Percentiles rank a stretch among this genome's conserved stretches.
Evolutionary conservation across 306 rosid genomes (phyloP).

Genomic region (Cucurbita ficifolia): DNA sequence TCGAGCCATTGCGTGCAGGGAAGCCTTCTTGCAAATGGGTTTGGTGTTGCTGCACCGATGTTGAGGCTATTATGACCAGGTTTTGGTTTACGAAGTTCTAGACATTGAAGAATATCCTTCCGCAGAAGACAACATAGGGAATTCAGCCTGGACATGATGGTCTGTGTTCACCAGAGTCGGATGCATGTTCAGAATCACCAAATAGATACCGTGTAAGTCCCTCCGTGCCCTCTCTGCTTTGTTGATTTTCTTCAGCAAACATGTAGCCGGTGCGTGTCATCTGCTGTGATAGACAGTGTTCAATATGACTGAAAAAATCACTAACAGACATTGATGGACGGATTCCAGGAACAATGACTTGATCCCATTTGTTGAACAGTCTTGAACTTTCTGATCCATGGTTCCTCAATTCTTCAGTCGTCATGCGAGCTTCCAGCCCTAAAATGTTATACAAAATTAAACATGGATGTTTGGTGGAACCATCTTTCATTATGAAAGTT

Average conservation of each 20-base stretch:
- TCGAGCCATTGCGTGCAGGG: background rate
- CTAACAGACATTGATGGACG: constrained; percentile 58
- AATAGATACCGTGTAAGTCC: constrained; percentile 58
- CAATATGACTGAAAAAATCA: constrained; percentile 61
- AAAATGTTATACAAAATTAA: background rate
- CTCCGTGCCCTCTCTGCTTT: constrained; percentile 40
- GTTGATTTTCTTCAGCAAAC: constrained; percentile 26
- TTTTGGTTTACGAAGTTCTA: constrained; percentile 15
- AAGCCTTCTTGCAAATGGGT: constrained; percentile 15
- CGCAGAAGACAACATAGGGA: constrained; percentile 74
- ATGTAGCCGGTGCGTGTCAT: constrained; percentile 32
- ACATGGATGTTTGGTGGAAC: too few species aligned
- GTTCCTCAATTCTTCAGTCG: constrained; percentile 37
- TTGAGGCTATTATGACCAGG: constrained; percentile 9
- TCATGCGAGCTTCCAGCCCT: constrained; percentile 34
- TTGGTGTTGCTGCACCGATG: background rate
- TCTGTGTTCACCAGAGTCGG: constrained; percentile 50
- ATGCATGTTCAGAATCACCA: constrained; percentile 40
- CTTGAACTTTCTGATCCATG: constrained; percentile 34
- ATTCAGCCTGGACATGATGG: constrained; percentile 71
- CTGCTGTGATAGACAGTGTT: constrained; percentile 56
- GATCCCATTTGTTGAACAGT: constrained; percentile 38
- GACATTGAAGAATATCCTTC: constrained; percentile 34
- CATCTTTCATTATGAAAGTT: too few species aligned
- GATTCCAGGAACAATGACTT: constrained; percentile 50